Percentiles rank a stretch among this genome's conserved stretches.
Evolutionary conservation across 225 moss, liverwort and hornwort species (phyloP).

Genomic region (Marchantia polymorpha): DNA sequence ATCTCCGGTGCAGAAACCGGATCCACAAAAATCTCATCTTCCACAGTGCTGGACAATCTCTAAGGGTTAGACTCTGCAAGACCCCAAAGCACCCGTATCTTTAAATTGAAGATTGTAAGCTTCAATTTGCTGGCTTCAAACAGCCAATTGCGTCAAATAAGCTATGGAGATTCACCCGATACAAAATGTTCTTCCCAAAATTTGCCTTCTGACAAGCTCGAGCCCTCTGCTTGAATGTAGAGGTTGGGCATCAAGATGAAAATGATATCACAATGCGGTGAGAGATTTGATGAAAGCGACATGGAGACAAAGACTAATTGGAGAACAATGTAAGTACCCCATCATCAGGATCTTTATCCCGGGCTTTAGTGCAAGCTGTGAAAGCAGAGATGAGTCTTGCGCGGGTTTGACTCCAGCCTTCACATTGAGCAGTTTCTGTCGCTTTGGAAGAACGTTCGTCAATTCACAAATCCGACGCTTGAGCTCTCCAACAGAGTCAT

Average conservation of each 20-base stretch:
- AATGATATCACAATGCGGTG: no score
- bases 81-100: slow-evolving; percentile 26
- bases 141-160: background rate
- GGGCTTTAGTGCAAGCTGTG: slow-evolving; percentile 76
- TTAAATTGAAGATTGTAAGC: slow-evolving; percentile 26
- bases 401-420: slow-evolving; percentile 85
- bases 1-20: slow-evolving; percentile 85
- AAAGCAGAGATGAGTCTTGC: slow-evolving; percentile 68
- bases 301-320: background rate
- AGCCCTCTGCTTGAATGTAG: background rate
- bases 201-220: background rate
- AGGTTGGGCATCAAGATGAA: background rate
- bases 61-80: slow-evolving; percentile 51
- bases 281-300: background rate
- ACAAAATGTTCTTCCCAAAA: background rate
- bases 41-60: slow-evolving; percentile 83
- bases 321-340: slow-evolving; percentile 51
- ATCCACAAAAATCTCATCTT: slow-evolving; percentile 95
- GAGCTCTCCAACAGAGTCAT: slow-evolving; percentile 91
- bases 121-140: background rate
- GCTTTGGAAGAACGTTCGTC: slow-evolving; percentile 87
- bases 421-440: slow-evolving; percentile 93
- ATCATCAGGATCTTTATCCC: slow-evolving; percentile 92
- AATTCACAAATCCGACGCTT: slow-evolving; percentile 97
- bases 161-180: background rate